phyloP scores from a whole-genome alignment of 1,284 basidiomycete species.

The Mycena sp. region DNA sequence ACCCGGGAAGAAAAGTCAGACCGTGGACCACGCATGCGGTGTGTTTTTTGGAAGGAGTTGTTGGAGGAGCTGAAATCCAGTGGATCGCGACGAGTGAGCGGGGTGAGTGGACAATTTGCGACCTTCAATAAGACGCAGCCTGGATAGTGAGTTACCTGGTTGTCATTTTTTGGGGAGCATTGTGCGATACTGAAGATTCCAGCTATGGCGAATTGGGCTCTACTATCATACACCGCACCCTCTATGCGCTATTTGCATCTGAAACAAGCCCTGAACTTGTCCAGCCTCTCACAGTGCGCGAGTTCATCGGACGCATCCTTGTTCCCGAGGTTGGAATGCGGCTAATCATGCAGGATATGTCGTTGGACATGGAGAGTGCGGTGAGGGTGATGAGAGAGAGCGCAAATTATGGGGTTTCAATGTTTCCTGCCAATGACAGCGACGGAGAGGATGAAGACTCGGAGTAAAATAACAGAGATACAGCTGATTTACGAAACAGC shows the following conservation, averaged over 20 bases:
- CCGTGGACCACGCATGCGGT: conserved; percentile 51
- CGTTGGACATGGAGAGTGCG: conserved; percentile 54
- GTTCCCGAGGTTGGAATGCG: conserved; percentile 79
- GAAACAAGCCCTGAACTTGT: conserved; percentile 61
- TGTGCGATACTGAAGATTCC: conserved; percentile 7
- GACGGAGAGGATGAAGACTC: conserved; percentile 49
- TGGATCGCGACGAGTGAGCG: conserved; percentile 51
- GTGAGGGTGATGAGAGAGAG: conserved; percentile 75
- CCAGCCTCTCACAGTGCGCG: conserved; percentile 69
- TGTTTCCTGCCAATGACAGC: conserved; percentile 70
- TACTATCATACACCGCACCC: conserved; percentile 77
- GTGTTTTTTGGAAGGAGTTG: conserved; percentile 76
- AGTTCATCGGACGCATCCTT: conserved; percentile 78
- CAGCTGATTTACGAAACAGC: neutral
- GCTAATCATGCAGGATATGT: conserved; percentile 78
- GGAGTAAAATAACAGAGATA: conserved; percentile 39
- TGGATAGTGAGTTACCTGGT: conserved; percentile 9
- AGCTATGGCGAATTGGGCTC: conserved; percentile 86
- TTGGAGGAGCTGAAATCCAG: conserved; percentile 68
- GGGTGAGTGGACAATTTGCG: conserved; percentile 71
- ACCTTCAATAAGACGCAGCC: conserved; percentile 82
- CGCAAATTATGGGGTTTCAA: conserved; percentile 77
- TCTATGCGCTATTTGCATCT: conserved; percentile 73
- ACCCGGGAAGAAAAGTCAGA: neutral
- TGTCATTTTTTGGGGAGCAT: neutral